Evolutionary conservation across 768 basidiomycete species (phyloP).

Genomic region (Hysterangium stoloniferum): DNA sequence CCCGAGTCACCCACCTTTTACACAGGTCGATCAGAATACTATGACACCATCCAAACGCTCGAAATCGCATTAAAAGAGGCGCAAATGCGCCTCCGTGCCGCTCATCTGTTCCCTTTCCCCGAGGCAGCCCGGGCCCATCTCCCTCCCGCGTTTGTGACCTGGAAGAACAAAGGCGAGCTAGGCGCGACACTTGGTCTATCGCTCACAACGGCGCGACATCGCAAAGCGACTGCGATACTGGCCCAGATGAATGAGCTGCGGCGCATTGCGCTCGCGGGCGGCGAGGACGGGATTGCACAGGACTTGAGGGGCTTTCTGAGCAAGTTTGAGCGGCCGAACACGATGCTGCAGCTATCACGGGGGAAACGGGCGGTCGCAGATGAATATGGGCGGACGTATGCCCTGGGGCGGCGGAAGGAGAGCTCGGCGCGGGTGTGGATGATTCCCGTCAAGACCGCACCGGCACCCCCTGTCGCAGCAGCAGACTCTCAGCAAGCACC

Average conservation of each 20-base stretch:
- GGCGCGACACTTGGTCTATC: constrained; percentile 44
- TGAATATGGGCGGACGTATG: constrained; percentile 75
- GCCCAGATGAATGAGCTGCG: constrained; percentile 58
- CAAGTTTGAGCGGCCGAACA: constrained; percentile 54
- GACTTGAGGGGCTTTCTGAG: constrained; percentile 45
- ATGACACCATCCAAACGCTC: constrained; percentile 61
- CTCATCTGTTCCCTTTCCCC: constrained; percentile 76
- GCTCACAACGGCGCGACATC: constrained; percentile 66
- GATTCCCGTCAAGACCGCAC: constrained; percentile 43
- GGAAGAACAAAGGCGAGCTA: constrained; percentile 62
- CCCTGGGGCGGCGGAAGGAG: constrained; percentile 81
- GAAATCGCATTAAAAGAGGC: constrained; percentile 54
- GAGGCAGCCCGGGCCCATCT: constrained; percentile 53
- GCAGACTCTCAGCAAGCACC: constrained; percentile 11
- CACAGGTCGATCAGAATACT: constrained; percentile 68
- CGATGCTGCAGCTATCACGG: constrained; percentile 42
- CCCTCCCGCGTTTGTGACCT: constrained; percentile 52
- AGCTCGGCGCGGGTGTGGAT: constrained; percentile 91
- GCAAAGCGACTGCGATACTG: constrained; percentile 52
- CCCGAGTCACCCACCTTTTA: constrained; percentile 78
- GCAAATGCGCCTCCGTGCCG: constrained; percentile 48
- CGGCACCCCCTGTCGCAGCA: neutral
- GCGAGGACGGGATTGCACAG: constrained; percentile 45
- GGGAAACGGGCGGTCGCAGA: constrained; percentile 57
- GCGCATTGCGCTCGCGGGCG: constrained; percentile 51